A percentile compares a stretch with the other conserved stretches of the same genome.
These are phyloP conservation scores for Paraconiothyrium sp. DNA, from an alignment of 2,329 filamentous ascomycete genomes.

Conservation along the genomic window DNA sequence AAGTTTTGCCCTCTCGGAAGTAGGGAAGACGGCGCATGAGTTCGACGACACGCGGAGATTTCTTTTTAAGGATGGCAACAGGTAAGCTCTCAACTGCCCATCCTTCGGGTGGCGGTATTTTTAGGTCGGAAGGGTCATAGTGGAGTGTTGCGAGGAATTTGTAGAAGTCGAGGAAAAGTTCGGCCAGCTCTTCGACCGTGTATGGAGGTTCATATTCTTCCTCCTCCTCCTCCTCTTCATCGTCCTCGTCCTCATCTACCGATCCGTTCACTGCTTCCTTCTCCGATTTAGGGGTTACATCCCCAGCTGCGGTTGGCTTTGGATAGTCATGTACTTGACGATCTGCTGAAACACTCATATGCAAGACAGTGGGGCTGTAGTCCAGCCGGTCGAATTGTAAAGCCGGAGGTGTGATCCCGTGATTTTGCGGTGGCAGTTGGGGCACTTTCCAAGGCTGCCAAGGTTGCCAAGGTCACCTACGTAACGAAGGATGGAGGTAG, in stretches of 20 bases:
- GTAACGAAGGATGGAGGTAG: background rate
- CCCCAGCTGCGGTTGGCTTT: background rate
- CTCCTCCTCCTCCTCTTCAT: background rate
- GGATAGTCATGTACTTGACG: background rate
- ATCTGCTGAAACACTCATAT: background rate
- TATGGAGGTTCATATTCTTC: slow-evolving; percentile 1
- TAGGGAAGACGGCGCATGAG: slow-evolving; percentile 2
- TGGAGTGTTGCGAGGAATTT: background rate
- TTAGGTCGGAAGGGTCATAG: background rate
- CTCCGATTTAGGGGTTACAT: background rate
- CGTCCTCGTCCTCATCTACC: background rate
- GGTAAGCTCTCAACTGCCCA: background rate
- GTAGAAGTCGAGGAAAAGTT: slow-evolving; percentile 4
- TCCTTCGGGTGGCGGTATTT: slow-evolving; percentile 3
- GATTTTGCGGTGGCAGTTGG: too few relatives aligned
- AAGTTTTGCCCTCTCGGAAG: background rate
- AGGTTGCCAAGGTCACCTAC: background rate
- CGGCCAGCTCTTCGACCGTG: background rate
- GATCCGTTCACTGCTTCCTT: background rate
- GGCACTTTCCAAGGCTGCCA: too few relatives aligned
- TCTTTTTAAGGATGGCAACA: background rate
- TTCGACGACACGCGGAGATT: background rate
- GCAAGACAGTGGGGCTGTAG: too few relatives aligned
- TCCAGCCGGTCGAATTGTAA: too few relatives aligned
- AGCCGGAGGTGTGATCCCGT: too few relatives aligned